These are phyloP conservation scores for Aspergillus sp. DNA, from an alignment of 2,329 filamentous ascomycete species.

Conservation along the genomic window DNA sequence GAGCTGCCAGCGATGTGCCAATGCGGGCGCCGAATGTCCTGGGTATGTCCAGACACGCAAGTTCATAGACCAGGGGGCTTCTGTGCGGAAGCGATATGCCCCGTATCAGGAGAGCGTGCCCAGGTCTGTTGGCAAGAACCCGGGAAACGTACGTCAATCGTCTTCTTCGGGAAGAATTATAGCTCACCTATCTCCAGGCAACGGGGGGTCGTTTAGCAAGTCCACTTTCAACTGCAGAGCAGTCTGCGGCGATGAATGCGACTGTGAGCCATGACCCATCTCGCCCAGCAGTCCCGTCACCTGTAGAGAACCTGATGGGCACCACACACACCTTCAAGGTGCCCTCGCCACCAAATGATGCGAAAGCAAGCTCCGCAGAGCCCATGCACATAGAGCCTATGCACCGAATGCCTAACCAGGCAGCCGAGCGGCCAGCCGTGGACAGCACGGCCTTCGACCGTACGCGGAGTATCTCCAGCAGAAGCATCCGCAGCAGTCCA, in stretches of 20 bases:
- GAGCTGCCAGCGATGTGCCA: constrained; percentile 36
- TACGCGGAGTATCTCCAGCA: constrained; percentile 4
- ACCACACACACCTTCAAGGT: background rate
- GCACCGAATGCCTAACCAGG: background rate
- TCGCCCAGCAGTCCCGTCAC: background rate
- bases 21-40: constrained; percentile 38
- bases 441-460: background rate
- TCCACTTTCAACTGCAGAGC: background rate
- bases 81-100: constrained; percentile 39
- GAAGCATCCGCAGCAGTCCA: constrained; percentile 2
- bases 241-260: background rate
- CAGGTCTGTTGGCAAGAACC: constrained; percentile 6
- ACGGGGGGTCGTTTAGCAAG: background rate
- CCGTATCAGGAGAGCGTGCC: constrained; percentile 32
- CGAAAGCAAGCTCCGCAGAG: background rate
- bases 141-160: constrained; percentile 6
- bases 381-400: background rate
- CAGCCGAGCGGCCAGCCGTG: background rate
- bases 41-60: constrained; percentile 45
- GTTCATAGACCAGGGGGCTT: constrained; percentile 44
- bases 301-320: background rate
- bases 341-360: background rate
- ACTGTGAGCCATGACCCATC: background rate
- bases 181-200: constrained; percentile 1
- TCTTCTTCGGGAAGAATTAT: background rate